Base-by-base conservation (phyloP, 106 monocot genomes). In the Apostasia shenzhenica region DNA sequence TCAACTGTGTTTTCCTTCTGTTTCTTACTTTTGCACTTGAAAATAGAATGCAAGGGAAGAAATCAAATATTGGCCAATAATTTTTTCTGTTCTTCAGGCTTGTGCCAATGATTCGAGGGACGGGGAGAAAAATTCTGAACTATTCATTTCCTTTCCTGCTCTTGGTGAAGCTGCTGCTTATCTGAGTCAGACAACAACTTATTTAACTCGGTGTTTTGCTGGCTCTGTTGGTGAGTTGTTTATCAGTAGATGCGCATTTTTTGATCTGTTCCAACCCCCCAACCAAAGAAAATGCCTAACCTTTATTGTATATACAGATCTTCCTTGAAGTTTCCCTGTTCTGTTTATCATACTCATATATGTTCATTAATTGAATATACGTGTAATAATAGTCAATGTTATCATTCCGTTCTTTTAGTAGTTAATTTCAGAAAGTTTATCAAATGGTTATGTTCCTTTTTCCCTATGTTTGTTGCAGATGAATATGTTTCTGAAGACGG, bases 131-230 rank as follows among this genome's bases (percentile, higher is more conserved):
- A 61, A 68, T 48, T 76, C 88, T 56, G 84, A 84, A 40, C 76
- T 80, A 40, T 86, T 93, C 67, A 50, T 80, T 12, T 73, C 89
- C 45, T 74, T 93, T 57, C 93, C 93, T 26, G 77, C 83, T 75
- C 72, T 93, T 39, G 77, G 67, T 79, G 92, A 93, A 63, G 92
- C 92, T 74, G 83, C 89, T 49, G 67, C 83, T 64, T 84, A 78
- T 80, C 76, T 93, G 69, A 51, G 84, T 62, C 81, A 93, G 52
- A 86, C 93, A 63, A 86, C 89, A 53, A 82, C 89, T 41, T 93
- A 86, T 58, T 73, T 89, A 56, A 86, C 86, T 63, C 77, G 73
- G 8, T 93, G 93, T 68, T 89, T 93, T 69, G 55, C 84, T 67
- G 86, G 79, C 13, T 68, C 65, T 81, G 48, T 46, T 79, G 85